Evolutionary conservation across 164 flowering plant genomes (phyloP).

Genomic region (Stephania cephalantha): DNA sequence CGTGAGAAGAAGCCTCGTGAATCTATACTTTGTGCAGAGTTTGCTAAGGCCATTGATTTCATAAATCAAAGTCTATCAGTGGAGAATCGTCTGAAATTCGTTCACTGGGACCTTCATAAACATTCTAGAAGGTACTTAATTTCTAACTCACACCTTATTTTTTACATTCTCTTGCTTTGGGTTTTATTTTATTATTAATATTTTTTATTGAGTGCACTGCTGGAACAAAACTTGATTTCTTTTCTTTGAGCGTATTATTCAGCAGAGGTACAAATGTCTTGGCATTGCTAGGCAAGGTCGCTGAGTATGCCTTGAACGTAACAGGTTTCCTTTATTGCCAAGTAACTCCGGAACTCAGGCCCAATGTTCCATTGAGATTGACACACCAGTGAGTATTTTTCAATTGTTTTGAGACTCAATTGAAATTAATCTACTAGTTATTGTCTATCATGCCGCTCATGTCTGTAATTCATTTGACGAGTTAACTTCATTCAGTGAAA

Average conservation of each 20-base stretch:
- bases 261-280: constrained; percentile 69
- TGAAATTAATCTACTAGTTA: neutral
- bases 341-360: constrained; percentile 32
- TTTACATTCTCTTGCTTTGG: neutral
- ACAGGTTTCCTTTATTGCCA: constrained; percentile 75
- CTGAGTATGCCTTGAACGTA: constrained; percentile 52
- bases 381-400: constrained; percentile 44
- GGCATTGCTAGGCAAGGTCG: constrained; percentile 54
- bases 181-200: neutral
- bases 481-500: neutral
- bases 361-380: constrained; percentile 24
- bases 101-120: constrained; percentile 85
- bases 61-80: constrained; percentile 57
- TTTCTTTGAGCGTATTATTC: constrained; percentile 15
- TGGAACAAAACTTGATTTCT: neutral
- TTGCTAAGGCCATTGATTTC: constrained; percentile 66
- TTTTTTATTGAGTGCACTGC: too few relatives aligned
- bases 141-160: neutral
- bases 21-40: constrained; percentile 82
- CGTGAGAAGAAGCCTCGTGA: constrained; percentile 89
- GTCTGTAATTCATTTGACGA: neutral
- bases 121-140: constrained; percentile 56
- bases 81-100: constrained; percentile 66
- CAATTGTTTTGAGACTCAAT: neutral
- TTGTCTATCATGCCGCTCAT: neutral